These are phyloP conservation scores for Sphagnum magellanicum DNA, from an alignment of 228 moss, liverwort and hornwort species.

Conservation along the genomic window DNA sequence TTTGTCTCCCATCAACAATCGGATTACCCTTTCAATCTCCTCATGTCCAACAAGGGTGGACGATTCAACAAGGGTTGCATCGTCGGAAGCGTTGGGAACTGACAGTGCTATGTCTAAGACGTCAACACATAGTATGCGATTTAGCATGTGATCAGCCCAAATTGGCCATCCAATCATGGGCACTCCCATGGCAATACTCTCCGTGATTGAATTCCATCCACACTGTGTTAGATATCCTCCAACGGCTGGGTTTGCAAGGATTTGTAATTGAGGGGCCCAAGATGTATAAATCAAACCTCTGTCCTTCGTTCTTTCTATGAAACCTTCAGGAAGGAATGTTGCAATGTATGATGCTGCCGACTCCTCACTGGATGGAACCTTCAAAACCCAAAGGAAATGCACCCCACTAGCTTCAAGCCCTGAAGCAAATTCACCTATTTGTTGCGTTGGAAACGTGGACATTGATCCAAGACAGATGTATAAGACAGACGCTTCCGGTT, in stretches of 20 bases:
- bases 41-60: background rate
- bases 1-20: background rate
- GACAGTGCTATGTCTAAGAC: background rate
- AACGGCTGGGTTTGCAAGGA: background rate
- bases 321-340: background rate
- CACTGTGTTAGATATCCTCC: conserved; percentile 1
- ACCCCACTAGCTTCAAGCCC: background rate
- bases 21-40: background rate
- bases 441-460: background rate
- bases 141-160: background rate
- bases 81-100: background rate
- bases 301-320: conserved; percentile 1
- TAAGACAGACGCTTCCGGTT: background rate
- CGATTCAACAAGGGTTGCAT: background rate
- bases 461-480: background rate
- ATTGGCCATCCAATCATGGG: conserved; percentile 1
- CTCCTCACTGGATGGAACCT: background rate
- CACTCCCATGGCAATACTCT: background rate
- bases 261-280: conserved; percentile 1
- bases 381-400: background rate
- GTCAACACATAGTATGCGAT: background rate
- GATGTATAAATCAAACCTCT: background rate
- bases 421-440: background rate
- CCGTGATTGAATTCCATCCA: conserved; percentile 2
- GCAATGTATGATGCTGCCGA: background rate